Base-by-base conservation (phyloP, 2,329 filamentous ascomycete species). In the Sarocladium strictum region DNA sequence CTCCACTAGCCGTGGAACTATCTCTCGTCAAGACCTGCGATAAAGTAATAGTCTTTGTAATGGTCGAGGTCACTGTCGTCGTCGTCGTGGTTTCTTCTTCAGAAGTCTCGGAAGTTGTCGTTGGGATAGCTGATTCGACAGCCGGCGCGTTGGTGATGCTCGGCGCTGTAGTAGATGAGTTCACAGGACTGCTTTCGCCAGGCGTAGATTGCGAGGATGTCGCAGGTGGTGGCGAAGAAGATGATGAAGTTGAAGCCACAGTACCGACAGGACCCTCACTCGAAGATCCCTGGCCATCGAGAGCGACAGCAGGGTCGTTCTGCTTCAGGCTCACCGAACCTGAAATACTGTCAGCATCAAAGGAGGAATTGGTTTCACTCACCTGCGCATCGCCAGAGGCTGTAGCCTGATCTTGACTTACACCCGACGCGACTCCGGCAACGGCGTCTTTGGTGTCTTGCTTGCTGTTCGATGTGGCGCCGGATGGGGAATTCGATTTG, bases 291-390 rank as follows among this genome's bases (percentile, higher is more conserved):
- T 5, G 21, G 43, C 17, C n/a, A 24, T 11, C 24, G 35, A 38
- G 12, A 26, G 23, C 14, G 24, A 38, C 54, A 12, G 26, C 27
- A 3, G 23, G 37, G 2, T 3, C 10, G 19, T 45, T 33, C 21
- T 55, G 33, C 49, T 53, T 53, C 35, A 55, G 35, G 47, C 47
- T 51, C 27, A 19, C 47, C 5, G 47, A 51, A 17, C 17, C 47
- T 51, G 17, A 29, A 51, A 35, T 9, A 51, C 11, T 23, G 47
- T 51, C 24, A 51, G 29, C 47, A 35, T 33, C 24, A 35, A 27
- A 35, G 11, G 26, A 35, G 47, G 47, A 17, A 19, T 19, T 17
- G 47, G 47, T 12, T 9, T 35, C 27, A 51, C 47, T 51, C 29
- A 35, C 47, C 47, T 51, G 5, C 6, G 15, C 47, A 32, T 21